Evolutionary conservation across 306 rosid species (phyloP), one percentile per base, ranked within the genome.

Genomic region (Arachis stenosperma): DNA sequence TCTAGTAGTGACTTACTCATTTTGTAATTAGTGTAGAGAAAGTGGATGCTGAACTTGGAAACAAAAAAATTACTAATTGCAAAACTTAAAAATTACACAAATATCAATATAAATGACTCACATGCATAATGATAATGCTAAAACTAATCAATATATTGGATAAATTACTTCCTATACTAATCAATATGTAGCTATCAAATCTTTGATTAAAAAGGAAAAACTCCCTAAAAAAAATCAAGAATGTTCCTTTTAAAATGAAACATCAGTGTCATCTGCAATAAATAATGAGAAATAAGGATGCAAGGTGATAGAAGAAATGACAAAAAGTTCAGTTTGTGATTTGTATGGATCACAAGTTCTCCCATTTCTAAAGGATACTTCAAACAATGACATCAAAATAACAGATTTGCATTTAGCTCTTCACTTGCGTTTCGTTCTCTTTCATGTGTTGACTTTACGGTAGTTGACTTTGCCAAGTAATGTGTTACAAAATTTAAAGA

Each of bases 361-460:
- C 50, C 50, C 12, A 9, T 46, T 46, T 46, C 50, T 46, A 3
- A 46, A 46, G 50, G 10, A 46, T 46, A 11, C 10, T 12, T 6
- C 12, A 12, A 50, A 50, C 10, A 50, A n/a, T n/a, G n/a, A n/a
- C n/a, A n/a, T n/a, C n/a, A n/a, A n/a, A n/a, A 13, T 3, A 47
- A 71, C 10, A 71, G 36, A 9, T 60, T 71, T 6, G 76, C 59
- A 9, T 47, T 60, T 39, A 59, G 59, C 0, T 3, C 76, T 59
- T 71, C 67, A 0, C 68, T 71, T 2, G 9, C 47, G 42, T 47
- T 48, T 9, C 39, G 7, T 2, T 46, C 76, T 0, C 56, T 71
- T 3, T 30, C 76, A 0, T 60, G 76, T 60, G 5, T 58, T 47
- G 37, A 69, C 7, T 27, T 69, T 7, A 17, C 40, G 2, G 54